Base-by-base conservation (phyloP, 2,329 filamentous ascomycete genomes). In the Cladosporium sp. region DNA sequence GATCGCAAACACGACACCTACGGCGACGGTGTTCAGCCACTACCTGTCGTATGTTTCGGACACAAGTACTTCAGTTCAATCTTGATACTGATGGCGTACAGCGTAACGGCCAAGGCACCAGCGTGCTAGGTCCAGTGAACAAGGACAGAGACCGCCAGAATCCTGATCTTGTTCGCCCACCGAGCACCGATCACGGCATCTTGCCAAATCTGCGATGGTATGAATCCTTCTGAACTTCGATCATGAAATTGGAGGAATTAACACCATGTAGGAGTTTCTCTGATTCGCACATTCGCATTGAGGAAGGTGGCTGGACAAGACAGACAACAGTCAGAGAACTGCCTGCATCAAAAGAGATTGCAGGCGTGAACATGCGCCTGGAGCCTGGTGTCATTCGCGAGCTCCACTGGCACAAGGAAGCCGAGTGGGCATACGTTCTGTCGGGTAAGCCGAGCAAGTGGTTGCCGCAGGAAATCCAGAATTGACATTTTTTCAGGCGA, bases 391-490 rank as follows among this genome's bases (percentile, higher is more conserved):
- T 87, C 34, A 89, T 89, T 65, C 86, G 88, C 28, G 88, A 92
- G 71, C 78, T 92, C 8, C 88, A 92, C 69, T 92, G 88, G 88
- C 88, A 92, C 77, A 89, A 88, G 66, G 86, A 90, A 70, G 88
- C 87, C 38, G 88, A 92, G 69, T 91, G 88, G 88, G 87, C 86
- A 0, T 90, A 88, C 62, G 85, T 91, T 2, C 81, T 91, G 63
- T 47, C 40, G 40, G 47, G 34, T 60, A 14, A 47, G 43, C 25
- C n/a, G 15, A 4, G 3, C 6, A 12, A 1, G 8, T 15, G 22
- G 3, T 3, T 8, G n/a, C 12, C 5, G 4, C 14, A 22, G 1
- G 3, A 12, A 34, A 54, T 1, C 30, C 47, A 28, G 40, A 59
- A 20, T 47, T 64, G 12, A 51, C 36, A n/a, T 7, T 19, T 19